Evolutionary conservation across 2,329 filamentous ascomycete species (phyloP).

Genomic region (Kalmusia sp.): DNA sequence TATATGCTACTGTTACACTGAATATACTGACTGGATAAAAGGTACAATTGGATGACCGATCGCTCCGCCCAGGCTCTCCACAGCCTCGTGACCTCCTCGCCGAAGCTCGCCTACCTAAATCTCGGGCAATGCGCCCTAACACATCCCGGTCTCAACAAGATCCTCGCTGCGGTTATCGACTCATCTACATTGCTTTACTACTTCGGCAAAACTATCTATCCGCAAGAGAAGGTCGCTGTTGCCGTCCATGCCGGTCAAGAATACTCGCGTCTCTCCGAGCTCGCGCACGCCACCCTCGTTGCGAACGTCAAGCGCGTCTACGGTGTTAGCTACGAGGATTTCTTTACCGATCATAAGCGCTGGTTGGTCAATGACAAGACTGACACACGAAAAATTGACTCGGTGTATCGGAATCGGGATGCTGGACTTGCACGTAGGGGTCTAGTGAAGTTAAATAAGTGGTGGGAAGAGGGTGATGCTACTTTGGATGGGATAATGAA

Average conservation of each 20-base stretch:
- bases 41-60: slow-evolving; percentile 58
- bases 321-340: slow-evolving; percentile 30
- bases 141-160: slow-evolving; percentile 23
- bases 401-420: slow-evolving; percentile 48
- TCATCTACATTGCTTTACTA: slow-evolving; percentile 49
- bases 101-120: slow-evolving; percentile 52
- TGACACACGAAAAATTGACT: slow-evolving; percentile 36
- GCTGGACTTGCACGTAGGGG: slow-evolving; percentile 37
- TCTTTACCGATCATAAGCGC: slow-evolving; percentile 23
- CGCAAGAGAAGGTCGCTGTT: slow-evolving; percentile 16
- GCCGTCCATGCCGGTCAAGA: slow-evolving; percentile 29
- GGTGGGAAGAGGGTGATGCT: slow-evolving; percentile 26
- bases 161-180: slow-evolving; percentile 39
- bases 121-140: slow-evolving; percentile 47
- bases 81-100: slow-evolving; percentile 41
- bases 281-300: slow-evolving; percentile 19
- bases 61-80: slow-evolving; percentile 42
- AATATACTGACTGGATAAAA: neutral
- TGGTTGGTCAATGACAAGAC: slow-evolving; percentile 28
- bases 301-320: slow-evolving; percentile 33
- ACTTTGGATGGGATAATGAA: slow-evolving; percentile 24
- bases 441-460: slow-evolving; percentile 40
- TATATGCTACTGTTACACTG: neutral
- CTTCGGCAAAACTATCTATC: slow-evolving; percentile 47
- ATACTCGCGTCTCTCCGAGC: slow-evolving; percentile 19